These are phyloP conservation scores for Rubia peregrina DNA, from an alignment of 305 asterid species.

Conservation along the genomic window DNA sequence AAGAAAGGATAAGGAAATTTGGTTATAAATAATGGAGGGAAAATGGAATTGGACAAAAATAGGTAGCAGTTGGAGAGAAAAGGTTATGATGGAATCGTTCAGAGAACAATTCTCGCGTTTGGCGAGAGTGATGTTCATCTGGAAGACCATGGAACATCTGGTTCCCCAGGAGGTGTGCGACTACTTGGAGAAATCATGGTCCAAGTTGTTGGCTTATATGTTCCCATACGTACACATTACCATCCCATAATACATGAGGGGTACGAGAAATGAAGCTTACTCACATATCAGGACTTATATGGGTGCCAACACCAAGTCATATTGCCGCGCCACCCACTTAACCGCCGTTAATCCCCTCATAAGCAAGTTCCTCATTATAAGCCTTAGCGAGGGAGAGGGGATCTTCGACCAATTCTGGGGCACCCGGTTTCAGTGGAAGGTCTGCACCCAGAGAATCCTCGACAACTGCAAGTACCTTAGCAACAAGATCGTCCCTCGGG, in stretches of 20 bases:
- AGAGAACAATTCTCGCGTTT: conserved; percentile 13
- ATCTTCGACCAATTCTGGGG: conserved; percentile 19
- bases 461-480: background rate
- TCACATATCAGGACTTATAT: conserved; percentile 12
- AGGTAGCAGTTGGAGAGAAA: too few species aligned
- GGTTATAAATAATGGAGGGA: background rate
- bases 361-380: conserved; percentile 22
- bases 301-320: conserved; percentile 20
- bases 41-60: background rate
- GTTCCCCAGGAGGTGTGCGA: conserved; percentile 6
- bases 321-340: conserved; percentile 14
- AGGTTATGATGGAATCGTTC: too few species aligned
- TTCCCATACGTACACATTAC: conserved; percentile 16
- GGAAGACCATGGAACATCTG: conserved; percentile 18
- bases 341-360: conserved; percentile 19
- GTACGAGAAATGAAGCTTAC: conserved; percentile 18
- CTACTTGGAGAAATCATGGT: conserved; percentile 9
- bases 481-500: background rate
- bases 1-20: too few species aligned
- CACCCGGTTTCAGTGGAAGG: conserved; percentile 14
- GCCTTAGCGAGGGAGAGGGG: conserved; percentile 24
- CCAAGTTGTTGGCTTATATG: background rate
- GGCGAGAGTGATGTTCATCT: conserved; percentile 20
- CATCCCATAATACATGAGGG: conserved; percentile 12
- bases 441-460: background rate